These are phyloP conservation scores for Neurospora pannonica DNA, from an alignment of 495 filamentous ascomycete species.

Conservation along the genomic window DNA sequence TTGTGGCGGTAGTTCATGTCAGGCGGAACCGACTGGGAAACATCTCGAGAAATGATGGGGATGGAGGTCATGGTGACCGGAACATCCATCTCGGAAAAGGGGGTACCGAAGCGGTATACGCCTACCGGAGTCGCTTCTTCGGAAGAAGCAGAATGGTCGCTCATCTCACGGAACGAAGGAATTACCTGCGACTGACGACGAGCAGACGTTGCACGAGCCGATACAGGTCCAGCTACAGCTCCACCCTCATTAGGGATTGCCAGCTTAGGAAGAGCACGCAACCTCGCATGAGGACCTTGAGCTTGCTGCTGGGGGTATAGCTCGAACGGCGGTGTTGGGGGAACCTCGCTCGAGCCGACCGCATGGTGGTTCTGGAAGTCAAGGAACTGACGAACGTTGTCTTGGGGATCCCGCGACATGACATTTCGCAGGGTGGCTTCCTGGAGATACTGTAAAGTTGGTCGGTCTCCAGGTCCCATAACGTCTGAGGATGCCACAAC, in stretches of 20 bases:
- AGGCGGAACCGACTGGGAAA: conserved; percentile 83
- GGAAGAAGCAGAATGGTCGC: conserved; percentile 33
- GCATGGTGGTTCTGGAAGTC: conserved; percentile 58
- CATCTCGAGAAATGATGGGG: conserved; percentile 59
- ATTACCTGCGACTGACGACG: conserved; percentile 25
- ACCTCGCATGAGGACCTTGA: conserved; percentile 37
- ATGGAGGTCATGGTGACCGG: conserved; percentile 66
- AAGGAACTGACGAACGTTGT: conserved; percentile 84
- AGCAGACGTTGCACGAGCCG: conserved; percentile 10
- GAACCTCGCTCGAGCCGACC: conserved; percentile 42
- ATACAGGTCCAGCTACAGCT: conserved; percentile 12
- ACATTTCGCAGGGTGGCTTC: conserved; percentile 60
- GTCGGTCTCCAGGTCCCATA: conserved; percentile 54
- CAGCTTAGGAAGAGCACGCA: conserved; percentile 49
- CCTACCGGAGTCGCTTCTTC: conserved; percentile 41
- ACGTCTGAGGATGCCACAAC: conserved; percentile 85
- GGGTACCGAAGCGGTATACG: conserved; percentile 65
- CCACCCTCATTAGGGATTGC: conserved; percentile 35
- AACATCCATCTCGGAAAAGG: conserved; percentile 84
- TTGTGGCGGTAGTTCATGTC: conserved; percentile 67
- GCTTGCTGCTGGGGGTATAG: conserved; percentile 24
- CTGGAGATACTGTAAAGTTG: conserved; percentile 57
- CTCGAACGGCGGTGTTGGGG: conserved; percentile 48
- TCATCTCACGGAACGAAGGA: conserved; percentile 44
- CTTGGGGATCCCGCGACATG: conserved; percentile 67